Evolutionary conservation across 78 protist genomes (phyloP).

Genomic region (Salpingoeca rosetta): DNA sequence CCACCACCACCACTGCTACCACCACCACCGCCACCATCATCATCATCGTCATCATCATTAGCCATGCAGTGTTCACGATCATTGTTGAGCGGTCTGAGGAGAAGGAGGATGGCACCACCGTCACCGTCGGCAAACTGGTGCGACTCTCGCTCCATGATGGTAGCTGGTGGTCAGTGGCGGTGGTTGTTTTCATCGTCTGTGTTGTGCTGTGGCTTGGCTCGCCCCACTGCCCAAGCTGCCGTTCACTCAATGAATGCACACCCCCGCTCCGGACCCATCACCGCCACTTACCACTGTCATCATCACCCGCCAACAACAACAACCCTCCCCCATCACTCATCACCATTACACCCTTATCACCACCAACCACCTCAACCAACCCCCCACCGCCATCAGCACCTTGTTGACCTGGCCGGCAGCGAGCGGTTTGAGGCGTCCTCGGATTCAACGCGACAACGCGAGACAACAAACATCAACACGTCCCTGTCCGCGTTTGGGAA

Average conservation of each 20-base stretch:
- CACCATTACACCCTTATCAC: not conserved
- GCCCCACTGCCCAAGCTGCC: too few species aligned
- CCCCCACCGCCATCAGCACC: too few species aligned
- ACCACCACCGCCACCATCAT: too few species aligned
- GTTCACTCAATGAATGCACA: too few species aligned
- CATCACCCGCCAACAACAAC: too few species aligned
- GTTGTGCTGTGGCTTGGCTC: not conserved
- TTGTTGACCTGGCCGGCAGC: not conserved
- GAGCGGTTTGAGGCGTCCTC: not conserved
- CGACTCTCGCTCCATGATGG: too few species aligned
- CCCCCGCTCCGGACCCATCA: too few species aligned
- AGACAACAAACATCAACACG: not conserved
- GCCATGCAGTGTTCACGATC: not conserved
- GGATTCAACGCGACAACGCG: not conserved
- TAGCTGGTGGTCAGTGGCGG: not conserved
- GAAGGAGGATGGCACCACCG: not conserved
- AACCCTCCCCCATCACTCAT: too few species aligned
- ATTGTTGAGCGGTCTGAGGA: not conserved
- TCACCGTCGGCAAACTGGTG: not conserved
- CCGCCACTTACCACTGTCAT: too few species aligned
- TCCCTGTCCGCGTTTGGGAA: not conserved
- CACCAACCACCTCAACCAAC: too few species aligned
- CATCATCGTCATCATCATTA: too few species aligned
- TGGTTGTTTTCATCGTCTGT: not conserved
- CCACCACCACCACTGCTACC: too few species aligned